Percentiles rank a stretch among this genome's conserved stretches.
Conservation (phyloP, 1,139 yeast species). For the Sugiyamaella paludigena region DNA sequence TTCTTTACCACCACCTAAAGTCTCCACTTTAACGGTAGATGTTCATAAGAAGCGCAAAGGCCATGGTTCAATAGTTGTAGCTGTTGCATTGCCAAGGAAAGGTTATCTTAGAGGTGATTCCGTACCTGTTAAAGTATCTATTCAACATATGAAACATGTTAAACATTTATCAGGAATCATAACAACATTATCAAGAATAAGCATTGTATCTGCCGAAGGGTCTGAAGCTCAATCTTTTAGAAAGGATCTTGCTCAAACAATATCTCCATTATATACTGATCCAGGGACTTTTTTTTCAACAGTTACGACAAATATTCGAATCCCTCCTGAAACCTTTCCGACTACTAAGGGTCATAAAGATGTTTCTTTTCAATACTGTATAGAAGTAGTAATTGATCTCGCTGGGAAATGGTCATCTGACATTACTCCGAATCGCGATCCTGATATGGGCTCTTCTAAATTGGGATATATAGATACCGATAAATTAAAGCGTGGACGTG, state of each 20-base stretch:
- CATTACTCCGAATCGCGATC: constrained; percentile 1
- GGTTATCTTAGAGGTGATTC: constrained; percentile 80
- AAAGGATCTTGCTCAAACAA: constrained; percentile 76
- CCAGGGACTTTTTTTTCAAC: constrained; percentile 59
- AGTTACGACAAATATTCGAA: constrained; percentile 60
- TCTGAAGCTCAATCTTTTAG: constrained; percentile 65
- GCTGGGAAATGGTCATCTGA: constrained; percentile 47
- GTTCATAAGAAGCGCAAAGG: constrained; percentile 38
- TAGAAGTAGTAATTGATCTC: constrained; percentile 76
- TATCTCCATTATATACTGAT: constrained; percentile 77
- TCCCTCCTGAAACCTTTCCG: constrained; percentile 86
- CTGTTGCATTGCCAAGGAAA: constrained; percentile 58
- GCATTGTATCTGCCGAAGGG: constrained; percentile 64
- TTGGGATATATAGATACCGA: constrained; percentile 66
- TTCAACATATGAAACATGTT: constrained; percentile 68
- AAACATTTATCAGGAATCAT: constrained; percentile 76
- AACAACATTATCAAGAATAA: constrained; percentile 75
- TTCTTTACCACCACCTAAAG: constrained; percentile 60
- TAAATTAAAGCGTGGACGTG: constrained; percentile 65
- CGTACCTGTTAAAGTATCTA: constrained; percentile 64
- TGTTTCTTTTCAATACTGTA: constrained; percentile 78
- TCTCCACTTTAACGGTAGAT: constrained; percentile 61
- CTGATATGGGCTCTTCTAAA: constrained; percentile 5
- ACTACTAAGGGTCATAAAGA: constrained; percentile 72
- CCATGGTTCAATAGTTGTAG: constrained; percentile 38